Conservation (phyloP, 176 grass and related monocot species). For the Neostapfia colusana region DNA sequence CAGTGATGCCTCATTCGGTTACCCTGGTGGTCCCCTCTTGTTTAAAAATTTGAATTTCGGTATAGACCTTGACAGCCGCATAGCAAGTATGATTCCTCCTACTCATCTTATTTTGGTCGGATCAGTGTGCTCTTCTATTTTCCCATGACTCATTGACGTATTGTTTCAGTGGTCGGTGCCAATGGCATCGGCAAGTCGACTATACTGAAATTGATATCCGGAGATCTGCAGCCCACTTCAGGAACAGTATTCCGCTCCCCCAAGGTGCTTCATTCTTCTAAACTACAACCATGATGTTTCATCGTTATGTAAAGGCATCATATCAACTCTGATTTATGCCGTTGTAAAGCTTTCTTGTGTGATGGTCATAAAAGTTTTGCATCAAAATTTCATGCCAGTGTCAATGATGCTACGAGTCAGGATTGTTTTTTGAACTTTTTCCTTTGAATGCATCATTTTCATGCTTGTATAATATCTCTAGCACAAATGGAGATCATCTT, state of each 20-base stretch:
- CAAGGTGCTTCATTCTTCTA: constrained; percentile 56
- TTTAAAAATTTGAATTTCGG: constrained; percentile 99
- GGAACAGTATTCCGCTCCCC: constrained; percentile 90
- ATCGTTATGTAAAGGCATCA: too few species aligned
- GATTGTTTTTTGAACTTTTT: neutral
- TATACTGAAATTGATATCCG: constrained; percentile 94
- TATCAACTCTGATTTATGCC: too few species aligned
- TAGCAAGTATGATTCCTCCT: constrained; percentile 73
- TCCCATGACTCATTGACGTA: constrained; percentile 26
- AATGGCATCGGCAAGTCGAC: constrained; percentile 99
- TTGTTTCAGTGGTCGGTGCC: constrained; percentile 87
- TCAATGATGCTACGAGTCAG: too few species aligned
- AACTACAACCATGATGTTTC: too few species aligned
- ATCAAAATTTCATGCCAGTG: too few species aligned
- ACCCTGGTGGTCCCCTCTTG: constrained; percentile 85
- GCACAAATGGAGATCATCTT: neutral
- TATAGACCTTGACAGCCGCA: constrained; percentile 90
- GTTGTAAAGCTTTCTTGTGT: too few species aligned
- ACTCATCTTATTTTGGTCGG: neutral
- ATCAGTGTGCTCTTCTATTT: constrained; percentile 15
- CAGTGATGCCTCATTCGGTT: constrained; percentile 96
- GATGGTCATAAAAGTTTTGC: too few species aligned
- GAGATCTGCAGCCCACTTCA: constrained; percentile 96
- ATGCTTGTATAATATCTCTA: neutral
- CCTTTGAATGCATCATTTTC: neutral